Base-by-base conservation (phyloP, 139 green algal species). In the Axilococcus clingmanii region DNA sequence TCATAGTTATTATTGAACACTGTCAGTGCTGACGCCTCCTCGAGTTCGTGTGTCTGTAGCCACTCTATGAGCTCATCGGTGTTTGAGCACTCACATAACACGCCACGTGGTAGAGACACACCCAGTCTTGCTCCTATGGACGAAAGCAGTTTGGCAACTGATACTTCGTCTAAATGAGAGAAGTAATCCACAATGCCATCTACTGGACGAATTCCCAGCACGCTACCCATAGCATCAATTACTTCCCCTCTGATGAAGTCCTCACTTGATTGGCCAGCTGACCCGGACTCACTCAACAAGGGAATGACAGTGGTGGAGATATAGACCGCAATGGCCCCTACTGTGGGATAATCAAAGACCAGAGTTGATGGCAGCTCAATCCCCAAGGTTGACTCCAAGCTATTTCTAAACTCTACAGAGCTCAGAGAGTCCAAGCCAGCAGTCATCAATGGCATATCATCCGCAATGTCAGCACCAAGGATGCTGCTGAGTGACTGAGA, bases 401-500 rank as follows among this genome's bases (percentile, higher is more conserved):
- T 41, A 33, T 75, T 83, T n/a, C 66, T 66, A 25, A 89, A 78
- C 73, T 88, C 77, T 29, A 92, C 72, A 7, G 73, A 70, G 6
- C 73, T 79, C 33, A 93, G 63, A 8, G 71, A 84, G 59, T 93
- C 83, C 46, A 92, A 57, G 9, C 84, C 84, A 5, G 76, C 69
- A 17, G 69, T 67, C 77, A 92, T 88, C 4, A 93, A 60, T 5
- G 84, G 78, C 6, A 71, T 62, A 17, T 76, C 58, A 7, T 28
- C 11, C 5, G 27, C 45, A n/a, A 89, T 60, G 0, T 16, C 7
- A 6, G 19, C n/a, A 16, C 72, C 76, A 11, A 84, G 22, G n/a
- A 79, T 44, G 4, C 6, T 22, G 33, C 35, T 31, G 29, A 53
- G 59, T 2, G 57, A 3, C 1, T 29, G 9, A 2, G 35, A 9